phyloP scores from a whole-genome alignment of 306 rosid species.

The Rosa lucieae region DNA sequence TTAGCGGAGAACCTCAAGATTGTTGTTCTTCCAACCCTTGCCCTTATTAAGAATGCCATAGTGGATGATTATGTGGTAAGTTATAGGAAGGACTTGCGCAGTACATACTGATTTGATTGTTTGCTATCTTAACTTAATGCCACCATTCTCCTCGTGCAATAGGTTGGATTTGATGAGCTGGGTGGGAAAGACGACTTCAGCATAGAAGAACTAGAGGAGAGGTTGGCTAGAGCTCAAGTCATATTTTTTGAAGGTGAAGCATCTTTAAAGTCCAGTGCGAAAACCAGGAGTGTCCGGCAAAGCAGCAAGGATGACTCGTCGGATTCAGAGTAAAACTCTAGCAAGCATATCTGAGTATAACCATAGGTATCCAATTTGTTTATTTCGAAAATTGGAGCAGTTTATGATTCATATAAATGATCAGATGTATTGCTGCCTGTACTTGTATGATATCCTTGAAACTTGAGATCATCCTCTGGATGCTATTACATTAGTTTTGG shows the following conservation, averaged over 20 bases:
- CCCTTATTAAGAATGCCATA: slow-evolving; percentile 90
- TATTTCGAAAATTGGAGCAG: not conserved
- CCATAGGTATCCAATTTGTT: not conserved
- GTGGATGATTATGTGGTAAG: slow-evolving; percentile 98
- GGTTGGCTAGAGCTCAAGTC: slow-evolving; percentile 80
- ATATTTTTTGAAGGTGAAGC: slow-evolving; percentile 43
- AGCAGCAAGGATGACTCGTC: slow-evolving; percentile 71
- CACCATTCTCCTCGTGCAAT: not conserved
- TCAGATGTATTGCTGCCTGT: not conserved
- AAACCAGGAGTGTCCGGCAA: slow-evolving; percentile 33
- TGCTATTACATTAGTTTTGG: slow-evolving; percentile 7
- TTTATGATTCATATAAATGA: not conserved
- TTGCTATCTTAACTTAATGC: not conserved
- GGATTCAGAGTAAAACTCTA: slow-evolving; percentile 58
- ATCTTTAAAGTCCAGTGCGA: too few species aligned
- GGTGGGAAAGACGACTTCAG: slow-evolving; percentile 92
- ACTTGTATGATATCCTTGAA: not conserved
- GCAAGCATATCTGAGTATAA: not conserved
- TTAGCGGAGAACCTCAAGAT: slow-evolving; percentile 90
- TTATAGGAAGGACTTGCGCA: slow-evolving; percentile 4
- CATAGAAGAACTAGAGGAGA: slow-evolving; percentile 84
- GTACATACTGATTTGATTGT: not conserved
- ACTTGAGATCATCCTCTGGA: slow-evolving; percentile 10
- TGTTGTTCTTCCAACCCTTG: slow-evolving; percentile 86
- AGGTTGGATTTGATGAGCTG: too few species aligned